Evolutionary conservation across 169 alveolate genomes (phyloP).

Genomic region (Plasmodium adleri): DNA sequence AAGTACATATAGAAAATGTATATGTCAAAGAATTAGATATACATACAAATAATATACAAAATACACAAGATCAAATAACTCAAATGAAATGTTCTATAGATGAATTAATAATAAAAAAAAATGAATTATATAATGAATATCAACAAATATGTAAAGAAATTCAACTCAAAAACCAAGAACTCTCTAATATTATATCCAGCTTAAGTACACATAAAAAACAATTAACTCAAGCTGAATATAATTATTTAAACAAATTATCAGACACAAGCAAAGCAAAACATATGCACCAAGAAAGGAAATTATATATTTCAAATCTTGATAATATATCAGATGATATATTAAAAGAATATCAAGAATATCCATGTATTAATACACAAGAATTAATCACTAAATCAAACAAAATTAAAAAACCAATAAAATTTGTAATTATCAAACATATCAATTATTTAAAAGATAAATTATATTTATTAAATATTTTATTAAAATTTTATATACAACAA

Average conservation of each 20-base stretch:
- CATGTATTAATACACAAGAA: conserved; percentile 38
- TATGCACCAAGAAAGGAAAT: conserved; percentile 73
- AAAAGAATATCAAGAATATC: conserved; percentile 37
- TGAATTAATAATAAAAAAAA: conserved; percentile 37
- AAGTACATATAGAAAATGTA: conserved; percentile 49
- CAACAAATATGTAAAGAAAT: conserved; percentile 52
- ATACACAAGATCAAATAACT: conserved; percentile 37
- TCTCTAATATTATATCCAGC: conserved; percentile 16
- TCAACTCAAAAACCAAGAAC: conserved; percentile 21
- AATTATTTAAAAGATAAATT: conserved; percentile 56
- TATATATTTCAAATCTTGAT: conserved; percentile 38
- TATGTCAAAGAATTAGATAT: conserved; percentile 47
- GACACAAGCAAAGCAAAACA: conserved; percentile 67
- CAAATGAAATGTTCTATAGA: conserved; percentile 26
- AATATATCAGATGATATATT: conserved; percentile 61
- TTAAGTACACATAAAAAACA: conserved; percentile 38
- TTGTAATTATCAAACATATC: conserved; percentile 26
- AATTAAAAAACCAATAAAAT: conserved; percentile 45
- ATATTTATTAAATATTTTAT: conserved; percentile 12
- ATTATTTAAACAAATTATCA: conserved; percentile 63
- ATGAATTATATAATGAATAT: conserved; percentile 38
- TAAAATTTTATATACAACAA: conserved; percentile 41
- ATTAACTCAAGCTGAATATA: conserved; percentile 36
- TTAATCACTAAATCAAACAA: conserved; percentile 14
- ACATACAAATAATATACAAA: conserved; percentile 24